phyloP scores from a whole-genome alignment of 2,329 filamentous ascomycete genomes.

The Fusarium longipes region DNA sequence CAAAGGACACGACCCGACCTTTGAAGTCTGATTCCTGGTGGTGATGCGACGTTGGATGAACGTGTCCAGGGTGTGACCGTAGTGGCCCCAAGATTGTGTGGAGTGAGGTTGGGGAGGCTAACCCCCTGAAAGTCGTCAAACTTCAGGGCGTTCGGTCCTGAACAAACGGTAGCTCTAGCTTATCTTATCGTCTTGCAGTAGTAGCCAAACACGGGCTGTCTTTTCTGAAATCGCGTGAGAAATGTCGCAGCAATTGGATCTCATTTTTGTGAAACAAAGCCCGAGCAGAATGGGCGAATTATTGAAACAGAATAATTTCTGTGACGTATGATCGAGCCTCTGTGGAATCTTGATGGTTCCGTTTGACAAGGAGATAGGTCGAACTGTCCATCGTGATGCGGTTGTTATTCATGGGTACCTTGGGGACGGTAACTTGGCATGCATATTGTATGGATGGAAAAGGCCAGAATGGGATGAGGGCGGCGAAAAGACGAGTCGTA shows the following conservation, averaged over 20 bases:
- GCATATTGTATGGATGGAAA: constrained; percentile 15
- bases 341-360: constrained; percentile 1
- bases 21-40: constrained; percentile 20
- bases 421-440: constrained; percentile 13
- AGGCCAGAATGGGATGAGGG: constrained; percentile 31
- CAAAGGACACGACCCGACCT: constrained; percentile 27
- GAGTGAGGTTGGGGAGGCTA: constrained; percentile 35
- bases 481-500: constrained; percentile 1
- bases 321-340: not conserved
- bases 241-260: constrained; percentile 27
- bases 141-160: constrained; percentile 29
- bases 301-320: constrained; percentile 32
- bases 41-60: constrained; percentile 32
- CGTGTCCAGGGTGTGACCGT: constrained; percentile 27
- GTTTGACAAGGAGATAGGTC: constrained; percentile 11
- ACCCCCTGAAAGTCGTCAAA: constrained; percentile 26
- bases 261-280: constrained; percentile 40
- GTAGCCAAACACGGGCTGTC: constrained; percentile 2
- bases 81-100: constrained; percentile 20
- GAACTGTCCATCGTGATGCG: not conserved
- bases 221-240: not conserved
- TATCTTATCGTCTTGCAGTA: constrained; percentile 40
- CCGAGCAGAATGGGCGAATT: constrained; percentile 22
- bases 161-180: constrained; percentile 31
- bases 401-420: constrained; percentile 1